Evolutionary conservation across 805 yeast genomes (phyloP), one percentile per base, ranked within the genome.

Genomic region (Candida sithepensis): DNA sequence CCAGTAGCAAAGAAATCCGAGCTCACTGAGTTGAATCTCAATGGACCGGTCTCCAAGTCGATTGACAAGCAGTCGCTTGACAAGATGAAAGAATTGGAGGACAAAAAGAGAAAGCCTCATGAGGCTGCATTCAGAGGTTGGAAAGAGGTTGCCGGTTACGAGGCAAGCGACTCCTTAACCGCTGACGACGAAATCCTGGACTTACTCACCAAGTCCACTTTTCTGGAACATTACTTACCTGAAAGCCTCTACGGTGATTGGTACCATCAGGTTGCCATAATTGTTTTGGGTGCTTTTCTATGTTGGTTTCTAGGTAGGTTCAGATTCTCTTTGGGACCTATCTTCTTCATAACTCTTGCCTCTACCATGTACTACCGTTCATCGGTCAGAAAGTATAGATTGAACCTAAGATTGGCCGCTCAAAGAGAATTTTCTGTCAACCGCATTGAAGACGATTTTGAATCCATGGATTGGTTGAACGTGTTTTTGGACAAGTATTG

Each of bases 401-500:
- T 83, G 8, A 61, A 69, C 3, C 74, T 89, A 52, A 79, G 97
- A 60, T 90, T 89, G 52, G 82, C 79, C 48, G 85, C 94, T 24
- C 91, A 89, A 61, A 81, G 96, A 56, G 96, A 92, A 61, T 81
- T 86, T 60, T 84, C 94, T 16, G 81, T 89, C 41, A 81, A 80
- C 60, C 78, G 78, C 41, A 84, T 91, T 53, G 98, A 94, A 67
- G 79, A 82, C 60, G 97, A 92, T 64, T 84, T 84, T 55, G 99
- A 94, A 69, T 77, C 96, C 6, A 80, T 94, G 86, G 97, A 94
- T 61, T 94, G 99, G 99, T 72, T 88, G 55, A 94, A 94, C 66
- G 79, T 81, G 22, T 85, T 95, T 59, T 65, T 95, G 68, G 91
- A 85, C 61, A 91, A 90, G 68, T 91, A 88, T 66, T 94, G 99